These are phyloP conservation scores for Dalechampia spathulata DNA, from an alignment of 441 rosid species.

Conservation along the genomic window DNA sequence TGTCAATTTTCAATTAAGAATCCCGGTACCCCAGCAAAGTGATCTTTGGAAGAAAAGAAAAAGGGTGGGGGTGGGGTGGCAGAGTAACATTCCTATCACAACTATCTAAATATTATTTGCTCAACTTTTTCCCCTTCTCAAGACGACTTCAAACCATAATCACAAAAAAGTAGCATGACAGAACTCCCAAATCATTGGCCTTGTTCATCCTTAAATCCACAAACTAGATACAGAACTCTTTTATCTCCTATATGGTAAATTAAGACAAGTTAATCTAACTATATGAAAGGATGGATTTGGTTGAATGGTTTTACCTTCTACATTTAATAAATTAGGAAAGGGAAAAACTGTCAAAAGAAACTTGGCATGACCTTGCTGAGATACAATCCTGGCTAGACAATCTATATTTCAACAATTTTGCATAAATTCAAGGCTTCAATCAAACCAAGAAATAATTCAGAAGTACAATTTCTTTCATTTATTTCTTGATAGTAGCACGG, in stretches of 20 bases:
- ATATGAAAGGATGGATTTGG: too few relatives aligned
- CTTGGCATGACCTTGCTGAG: neutral
- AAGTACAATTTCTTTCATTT: too few relatives aligned
- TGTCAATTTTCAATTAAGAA: neutral
- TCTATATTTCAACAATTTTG: neutral
- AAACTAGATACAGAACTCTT: neutral
- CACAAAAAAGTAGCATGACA: neutral
- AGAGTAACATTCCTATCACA: neutral
- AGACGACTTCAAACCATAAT: neutral
- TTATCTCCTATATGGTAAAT: neutral
- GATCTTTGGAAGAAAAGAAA: neutral
- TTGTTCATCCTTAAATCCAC: too few relatives aligned
- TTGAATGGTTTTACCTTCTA: too few relatives aligned
- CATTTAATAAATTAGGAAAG: too few relatives aligned
- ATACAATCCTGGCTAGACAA: neutral
- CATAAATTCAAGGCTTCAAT: too few relatives aligned
- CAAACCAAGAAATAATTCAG: too few relatives aligned
- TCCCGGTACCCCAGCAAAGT: neutral
- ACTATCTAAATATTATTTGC: neutral
- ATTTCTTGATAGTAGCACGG: neutral
- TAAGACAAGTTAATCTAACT: too few relatives aligned
- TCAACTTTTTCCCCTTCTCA: neutral
- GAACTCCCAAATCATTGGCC: neutral
- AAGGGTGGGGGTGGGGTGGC: too few relatives aligned
- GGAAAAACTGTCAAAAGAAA: neutral